Conservation (phyloP, 2,329 filamentous ascomycete species). For the Epichloe sp. region DNA sequence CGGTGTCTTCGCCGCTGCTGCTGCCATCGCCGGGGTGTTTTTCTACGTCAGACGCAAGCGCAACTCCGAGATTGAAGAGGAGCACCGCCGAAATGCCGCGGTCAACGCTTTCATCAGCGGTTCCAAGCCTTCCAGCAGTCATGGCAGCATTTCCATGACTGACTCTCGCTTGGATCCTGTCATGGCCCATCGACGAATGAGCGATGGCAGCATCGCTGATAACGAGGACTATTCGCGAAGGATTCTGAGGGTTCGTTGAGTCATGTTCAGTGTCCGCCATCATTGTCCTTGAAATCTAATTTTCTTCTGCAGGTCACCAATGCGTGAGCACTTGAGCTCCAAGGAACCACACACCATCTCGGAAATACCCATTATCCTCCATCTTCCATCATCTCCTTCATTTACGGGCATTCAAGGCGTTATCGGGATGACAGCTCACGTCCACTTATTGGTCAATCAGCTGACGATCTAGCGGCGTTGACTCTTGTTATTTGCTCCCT, state of each 20-base stretch:
- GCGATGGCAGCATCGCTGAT: constrained; percentile 91
- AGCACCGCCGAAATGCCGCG: constrained; percentile 69
- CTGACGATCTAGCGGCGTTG: constrained; percentile 25
- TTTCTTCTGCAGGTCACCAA: constrained; percentile 37
- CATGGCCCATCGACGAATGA: constrained; percentile 71
- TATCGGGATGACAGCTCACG: constrained; percentile 26
- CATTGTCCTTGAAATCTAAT: background rate
- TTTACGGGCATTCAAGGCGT: constrained; percentile 29
- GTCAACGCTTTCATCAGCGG: constrained; percentile 63
- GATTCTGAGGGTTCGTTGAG: constrained; percentile 72
- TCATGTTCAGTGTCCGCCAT: background rate
- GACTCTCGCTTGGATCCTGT: constrained; percentile 81
- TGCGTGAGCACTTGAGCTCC: constrained; percentile 28
- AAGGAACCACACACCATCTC: background rate
- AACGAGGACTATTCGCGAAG: constrained; percentile 93
- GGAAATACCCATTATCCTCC: constrained; percentile 12
- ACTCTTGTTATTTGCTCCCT: constrained; percentile 14
- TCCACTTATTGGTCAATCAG: constrained; percentile 20
- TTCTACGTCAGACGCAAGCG: constrained; percentile 65
- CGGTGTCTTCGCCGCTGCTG: constrained; percentile 58
- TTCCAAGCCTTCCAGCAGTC: constrained; percentile 47
- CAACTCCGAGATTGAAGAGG: constrained; percentile 68
- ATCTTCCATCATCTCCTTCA: constrained; percentile 16
- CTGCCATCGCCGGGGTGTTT: constrained; percentile 53
- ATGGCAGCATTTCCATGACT: constrained; percentile 55